Evolutionary conservation across 2,329 filamentous ascomycete species (phyloP).

Genomic region (Aspergillus fischeri): DNA sequence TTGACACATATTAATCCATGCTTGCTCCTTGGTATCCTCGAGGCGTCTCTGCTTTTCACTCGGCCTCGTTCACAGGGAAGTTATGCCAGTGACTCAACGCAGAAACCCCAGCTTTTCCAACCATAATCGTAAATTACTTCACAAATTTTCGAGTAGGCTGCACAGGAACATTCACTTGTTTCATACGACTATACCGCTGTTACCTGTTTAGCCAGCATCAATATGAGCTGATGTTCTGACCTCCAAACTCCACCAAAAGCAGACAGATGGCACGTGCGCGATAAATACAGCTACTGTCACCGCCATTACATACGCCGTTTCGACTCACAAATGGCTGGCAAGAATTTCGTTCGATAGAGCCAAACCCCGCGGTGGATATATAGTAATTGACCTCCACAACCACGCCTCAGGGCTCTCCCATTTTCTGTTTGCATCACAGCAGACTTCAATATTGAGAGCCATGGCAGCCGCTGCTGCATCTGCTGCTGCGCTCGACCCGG

Average conservation of each 20-base stretch:
- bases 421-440: constrained; percentile 22
- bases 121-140: background rate
- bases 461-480: constrained; percentile 48
- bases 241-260: background rate
- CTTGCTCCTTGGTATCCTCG: background rate
- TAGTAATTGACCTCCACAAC: constrained; percentile 6
- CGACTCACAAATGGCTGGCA: constrained; percentile 1
- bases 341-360: constrained; percentile 11
- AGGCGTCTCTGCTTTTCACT: background rate
- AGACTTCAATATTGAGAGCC: constrained; percentile 22
- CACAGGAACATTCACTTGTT: background rate
- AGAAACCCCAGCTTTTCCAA: background rate
- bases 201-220: background rate
- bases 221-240: background rate
- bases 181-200: background rate
- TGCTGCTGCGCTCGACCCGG: constrained; percentile 52
- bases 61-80: background rate
- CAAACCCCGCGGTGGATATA: constrained; percentile 17
- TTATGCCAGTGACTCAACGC: background rate
- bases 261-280: background rate
- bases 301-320: background rate
- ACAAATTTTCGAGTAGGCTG: background rate
- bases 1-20: background rate
- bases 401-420: constrained; percentile 12
- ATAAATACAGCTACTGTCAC: background rate